Conservation (phyloP, 192 early-diverging fungal genomes). For the Coemansia javaensis region DNA sequence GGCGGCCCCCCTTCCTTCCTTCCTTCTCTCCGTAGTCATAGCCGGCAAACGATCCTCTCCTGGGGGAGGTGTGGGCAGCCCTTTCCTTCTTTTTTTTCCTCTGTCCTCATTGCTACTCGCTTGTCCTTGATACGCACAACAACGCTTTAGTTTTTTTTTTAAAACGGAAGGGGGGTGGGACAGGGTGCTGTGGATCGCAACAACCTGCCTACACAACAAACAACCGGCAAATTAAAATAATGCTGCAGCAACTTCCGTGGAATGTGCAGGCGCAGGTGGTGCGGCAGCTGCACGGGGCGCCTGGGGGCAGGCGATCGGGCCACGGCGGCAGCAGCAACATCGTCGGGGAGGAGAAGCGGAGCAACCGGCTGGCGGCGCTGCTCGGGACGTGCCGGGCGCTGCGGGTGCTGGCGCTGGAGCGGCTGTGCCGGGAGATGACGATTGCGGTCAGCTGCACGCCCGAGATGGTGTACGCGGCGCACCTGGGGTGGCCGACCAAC, state of each 20-base stretch:
- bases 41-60: no score
- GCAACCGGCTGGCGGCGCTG: neutral
- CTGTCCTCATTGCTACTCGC: no score
- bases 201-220: conserved; percentile 1
- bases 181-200: no score
- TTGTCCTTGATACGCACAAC: no score
- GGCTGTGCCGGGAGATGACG: neutral
- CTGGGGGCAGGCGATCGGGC: no score
- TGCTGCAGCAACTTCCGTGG: conserved; percentile 10
- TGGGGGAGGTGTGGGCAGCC: no score
- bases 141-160: no score
- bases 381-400: conserved; percentile 6
- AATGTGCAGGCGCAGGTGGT: conserved; percentile 1
- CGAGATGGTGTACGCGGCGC: neutral
- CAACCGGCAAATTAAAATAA: neutral
- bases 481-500: neutral
- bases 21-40: no score
- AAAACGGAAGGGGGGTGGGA: no score
- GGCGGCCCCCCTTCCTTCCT: no score
- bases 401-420: neutral
- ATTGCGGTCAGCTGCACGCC: conserved; percentile 1
- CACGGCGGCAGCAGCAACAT: neutral
- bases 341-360: neutral
- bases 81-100: no score
- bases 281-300: no score